These are phyloP conservation scores for Chenopodium quinoa DNA, from an alignment of 148 eudicot genomes.

Conservation along the genomic window DNA sequence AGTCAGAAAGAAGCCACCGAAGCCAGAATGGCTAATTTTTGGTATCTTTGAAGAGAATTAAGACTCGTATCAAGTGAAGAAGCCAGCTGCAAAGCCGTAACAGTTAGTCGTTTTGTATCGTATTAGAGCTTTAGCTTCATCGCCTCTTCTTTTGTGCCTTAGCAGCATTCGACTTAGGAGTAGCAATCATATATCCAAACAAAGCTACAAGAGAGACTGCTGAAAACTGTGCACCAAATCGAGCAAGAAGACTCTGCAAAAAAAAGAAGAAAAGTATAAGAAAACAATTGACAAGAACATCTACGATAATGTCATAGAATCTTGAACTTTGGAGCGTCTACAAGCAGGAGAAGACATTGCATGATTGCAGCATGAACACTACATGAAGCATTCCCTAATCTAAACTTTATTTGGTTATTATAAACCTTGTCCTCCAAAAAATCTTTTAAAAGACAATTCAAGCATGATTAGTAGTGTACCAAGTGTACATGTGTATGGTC, in stretches of 20 bases:
- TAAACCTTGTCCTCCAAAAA: too few species aligned
- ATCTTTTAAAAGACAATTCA: too few species aligned
- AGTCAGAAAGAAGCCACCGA: background rate
- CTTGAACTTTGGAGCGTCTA: background rate
- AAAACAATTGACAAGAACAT: background rate
- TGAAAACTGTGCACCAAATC: constrained; percentile 49
- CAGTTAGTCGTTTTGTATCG: constrained; percentile 3
- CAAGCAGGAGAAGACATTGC: background rate
- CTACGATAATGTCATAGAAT: background rate
- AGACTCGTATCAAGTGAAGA: background rate
- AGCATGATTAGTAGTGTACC: too few species aligned
- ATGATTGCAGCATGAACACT: too few species aligned
- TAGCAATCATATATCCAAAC: constrained; percentile 38
- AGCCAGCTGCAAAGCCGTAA: background rate
- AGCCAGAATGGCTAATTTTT: background rate
- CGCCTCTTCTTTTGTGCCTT: constrained; percentile 52
- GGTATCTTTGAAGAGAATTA: background rate
- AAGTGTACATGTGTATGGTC: too few species aligned
- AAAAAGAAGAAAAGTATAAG: background rate
- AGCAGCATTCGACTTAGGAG: constrained; percentile 43
- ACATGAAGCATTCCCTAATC: too few species aligned
- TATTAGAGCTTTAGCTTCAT: constrained; percentile 20
- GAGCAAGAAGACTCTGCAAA: constrained; percentile 43
- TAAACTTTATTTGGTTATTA: too few species aligned
- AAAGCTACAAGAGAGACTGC: constrained; percentile 42